Percentiles rank a stretch among this genome's conserved stretches.
Evolutionary conservation across 805 yeast genomes (phyloP).

Genomic region (Sugiyamaella marilandica): DNA sequence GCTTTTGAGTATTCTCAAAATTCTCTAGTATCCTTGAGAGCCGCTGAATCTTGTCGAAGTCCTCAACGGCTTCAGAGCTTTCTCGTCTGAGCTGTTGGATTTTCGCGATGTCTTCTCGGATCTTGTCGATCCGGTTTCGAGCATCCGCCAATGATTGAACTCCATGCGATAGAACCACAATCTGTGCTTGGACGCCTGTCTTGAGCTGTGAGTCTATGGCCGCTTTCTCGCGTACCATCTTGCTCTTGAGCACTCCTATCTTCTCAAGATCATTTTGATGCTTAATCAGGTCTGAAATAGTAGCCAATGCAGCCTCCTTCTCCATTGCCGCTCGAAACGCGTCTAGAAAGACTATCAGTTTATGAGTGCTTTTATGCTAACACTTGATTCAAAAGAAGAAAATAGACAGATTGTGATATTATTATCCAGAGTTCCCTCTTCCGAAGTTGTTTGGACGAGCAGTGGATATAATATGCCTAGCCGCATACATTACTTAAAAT

Average conservation of each 20-base stretch:
- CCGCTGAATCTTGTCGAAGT: slow-evolving; percentile 63
- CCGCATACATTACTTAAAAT: no score
- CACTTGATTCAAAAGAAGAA: no score
- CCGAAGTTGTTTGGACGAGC: no score
- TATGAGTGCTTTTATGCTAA: background rate
- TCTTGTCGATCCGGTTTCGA: slow-evolving; percentile 37
- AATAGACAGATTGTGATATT: no score
- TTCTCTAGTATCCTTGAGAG: slow-evolving; percentile 67
- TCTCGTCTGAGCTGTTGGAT: slow-evolving; percentile 51
- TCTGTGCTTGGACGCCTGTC: slow-evolving; percentile 61
- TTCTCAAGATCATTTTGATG: slow-evolving; percentile 33
- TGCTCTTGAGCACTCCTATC: slow-evolving; percentile 31
- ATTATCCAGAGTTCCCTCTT: no score
- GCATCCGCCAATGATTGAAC: slow-evolving; percentile 35
- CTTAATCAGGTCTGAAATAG: slow-evolving; percentile 25
- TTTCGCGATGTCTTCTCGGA: slow-evolving; percentile 27
- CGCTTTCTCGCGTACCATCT: slow-evolving; percentile 53
- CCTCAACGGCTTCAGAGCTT: slow-evolving; percentile 53
- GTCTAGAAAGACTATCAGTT: background rate
- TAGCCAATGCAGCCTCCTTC: slow-evolving; percentile 15
- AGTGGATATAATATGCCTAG: no score
- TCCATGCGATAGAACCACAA: slow-evolving; percentile 46
- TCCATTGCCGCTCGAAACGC: background rate
- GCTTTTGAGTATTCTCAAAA: slow-evolving; percentile 61
- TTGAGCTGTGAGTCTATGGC: slow-evolving; percentile 71